Conservation (phyloP, 2,329 filamentous ascomycete species). For the Chaetomium sp. region DNA sequence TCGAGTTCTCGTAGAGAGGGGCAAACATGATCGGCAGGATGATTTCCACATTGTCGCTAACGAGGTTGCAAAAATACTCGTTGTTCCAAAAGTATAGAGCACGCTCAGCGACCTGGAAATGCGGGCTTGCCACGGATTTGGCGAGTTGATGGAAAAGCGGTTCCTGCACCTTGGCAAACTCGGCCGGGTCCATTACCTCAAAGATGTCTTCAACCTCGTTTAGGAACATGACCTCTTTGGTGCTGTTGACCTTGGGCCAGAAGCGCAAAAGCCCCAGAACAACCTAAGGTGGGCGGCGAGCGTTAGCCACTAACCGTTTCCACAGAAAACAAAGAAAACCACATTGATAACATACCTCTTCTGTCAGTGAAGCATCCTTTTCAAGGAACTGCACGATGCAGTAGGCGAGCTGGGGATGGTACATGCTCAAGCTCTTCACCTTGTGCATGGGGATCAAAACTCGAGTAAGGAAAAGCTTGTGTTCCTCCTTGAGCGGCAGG, state of each 20-base stretch:
- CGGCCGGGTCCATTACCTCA: slow-evolving; percentile 97
- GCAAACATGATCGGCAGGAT: slow-evolving; percentile 99
- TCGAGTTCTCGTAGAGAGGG: slow-evolving; percentile 95
- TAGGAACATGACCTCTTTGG: slow-evolving; percentile 99
- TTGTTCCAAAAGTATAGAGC: slow-evolving; percentile 99
- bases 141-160: slow-evolving; percentile 94
- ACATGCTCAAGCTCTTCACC: slow-evolving; percentile 99
- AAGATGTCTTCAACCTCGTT: slow-evolving; percentile 99
- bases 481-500: slow-evolving; percentile 92
- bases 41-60: slow-evolving; percentile 97
- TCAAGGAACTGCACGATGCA: slow-evolving; percentile 98
- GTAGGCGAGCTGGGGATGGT: slow-evolving; percentile 95
- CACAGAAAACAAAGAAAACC: background rate
- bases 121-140: slow-evolving; percentile 95
- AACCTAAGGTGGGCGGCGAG: slow-evolving; percentile 49
- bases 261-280: slow-evolving; percentile 91
- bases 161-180: slow-evolving; percentile 98
- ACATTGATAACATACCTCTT: slow-evolving; percentile 62
- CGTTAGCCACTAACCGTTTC: too few relatives aligned
- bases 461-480: slow-evolving; percentile 93
- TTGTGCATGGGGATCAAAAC: slow-evolving; percentile 94
- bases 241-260: slow-evolving; percentile 99
- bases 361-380: slow-evolving; percentile 92
- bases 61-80: slow-evolving; percentile 98
- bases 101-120: slow-evolving; percentile 97